Base-by-base conservation (phyloP, 2,329 filamentous ascomycete species). In the Fonsecaea pedrosoi region DNA sequence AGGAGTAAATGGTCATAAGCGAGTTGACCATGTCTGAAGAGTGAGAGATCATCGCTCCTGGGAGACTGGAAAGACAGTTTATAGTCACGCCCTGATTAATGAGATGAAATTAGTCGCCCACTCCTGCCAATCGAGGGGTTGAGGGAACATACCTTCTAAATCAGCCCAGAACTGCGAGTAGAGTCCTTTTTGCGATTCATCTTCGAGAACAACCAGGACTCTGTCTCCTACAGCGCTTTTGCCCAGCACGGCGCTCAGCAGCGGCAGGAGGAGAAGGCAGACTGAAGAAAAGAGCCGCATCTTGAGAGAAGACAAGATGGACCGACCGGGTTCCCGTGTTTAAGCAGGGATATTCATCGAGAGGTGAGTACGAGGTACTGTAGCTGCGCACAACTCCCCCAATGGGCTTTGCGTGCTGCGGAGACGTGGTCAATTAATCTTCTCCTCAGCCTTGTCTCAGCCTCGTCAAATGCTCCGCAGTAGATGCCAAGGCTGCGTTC, bases 1-100 rank as follows among this genome's bases (percentile, higher is more conserved):
- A 99, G 85, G 71, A 98, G 80, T 71, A 98, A 82, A 80, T 99
- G 94, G 81, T 98, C 94, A 80, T 94, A 98, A 70, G 87, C 88
- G 78, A 91, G 89, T 82, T 95, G 92, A 77, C 94, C 95, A 70
- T 95, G 88, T 76, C 88, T 85, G 83, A 97, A 96, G 72, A 99
- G 85, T 60, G 87, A 85, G 74, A 98, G 82, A 59, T 85, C 83
- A 61, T 92, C 87, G 77, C 87, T 91, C 82, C 95, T 95, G 68
- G 92, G 92, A 7, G 92, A 93, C 78, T 94, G 88, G 77, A 93
- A 94, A 42, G 86, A 86, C 73, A 97, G 84, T 68, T 90, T 83
- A 79, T 91, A 98, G 71, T 94, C 94, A 77, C 95, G 89, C 74
- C 83, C 95, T 98, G 73, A 2, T 61, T 68, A 65, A 61, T 71